A percentile compares a stretch with the other conserved stretches of the same genome.
phyloP scores from a whole-genome alignment of 371 early-diverging fungal species.

The Mucor racemosus region DNA sequence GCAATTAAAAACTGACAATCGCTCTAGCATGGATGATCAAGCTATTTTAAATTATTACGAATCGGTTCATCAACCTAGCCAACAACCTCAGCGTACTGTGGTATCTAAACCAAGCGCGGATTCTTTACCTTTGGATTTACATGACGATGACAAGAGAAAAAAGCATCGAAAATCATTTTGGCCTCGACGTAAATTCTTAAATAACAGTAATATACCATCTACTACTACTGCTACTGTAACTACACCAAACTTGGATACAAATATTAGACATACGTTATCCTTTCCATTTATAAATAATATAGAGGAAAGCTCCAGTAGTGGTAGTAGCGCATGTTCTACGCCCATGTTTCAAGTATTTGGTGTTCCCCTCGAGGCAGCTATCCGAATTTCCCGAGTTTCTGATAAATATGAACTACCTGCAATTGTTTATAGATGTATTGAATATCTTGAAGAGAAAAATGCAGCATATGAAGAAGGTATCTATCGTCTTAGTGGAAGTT shows the following conservation, averaged over 20 bases:
- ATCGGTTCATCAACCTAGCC: background rate
- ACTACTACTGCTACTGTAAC: background rate
- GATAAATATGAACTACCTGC: conserved; percentile 63
- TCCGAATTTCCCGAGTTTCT: conserved; percentile 27
- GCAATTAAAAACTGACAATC: background rate
- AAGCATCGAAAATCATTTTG: conserved; percentile 41
- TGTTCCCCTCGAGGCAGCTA: conserved; percentile 38
- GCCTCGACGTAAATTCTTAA: conserved; percentile 31
- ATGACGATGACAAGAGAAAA: conserved; percentile 26
- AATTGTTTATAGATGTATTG: conserved; percentile 83
- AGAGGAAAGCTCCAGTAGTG: background rate
- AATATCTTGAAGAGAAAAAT: conserved; percentile 77
- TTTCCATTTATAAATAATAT: background rate
- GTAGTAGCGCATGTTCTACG: conserved; percentile 23
- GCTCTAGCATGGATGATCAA: conserved; percentile 5
- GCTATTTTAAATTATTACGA: conserved; percentile 1
- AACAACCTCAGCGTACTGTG: background rate
- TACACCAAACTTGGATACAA: conserved; percentile 8
- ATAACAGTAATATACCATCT: background rate
- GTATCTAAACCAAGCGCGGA: conserved; percentile 10
- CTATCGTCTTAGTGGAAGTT: conserved; percentile 79
- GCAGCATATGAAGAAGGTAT: conserved; percentile 84
- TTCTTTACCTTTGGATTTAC: conserved; percentile 11
- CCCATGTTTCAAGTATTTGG: conserved; percentile 53
- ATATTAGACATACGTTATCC: background rate